A percentile compares a stretch with the other conserved stretches of the same genome.
phyloP scores from a whole-genome alignment of 345 rosid species.

The Citrus hindsii region DNA sequence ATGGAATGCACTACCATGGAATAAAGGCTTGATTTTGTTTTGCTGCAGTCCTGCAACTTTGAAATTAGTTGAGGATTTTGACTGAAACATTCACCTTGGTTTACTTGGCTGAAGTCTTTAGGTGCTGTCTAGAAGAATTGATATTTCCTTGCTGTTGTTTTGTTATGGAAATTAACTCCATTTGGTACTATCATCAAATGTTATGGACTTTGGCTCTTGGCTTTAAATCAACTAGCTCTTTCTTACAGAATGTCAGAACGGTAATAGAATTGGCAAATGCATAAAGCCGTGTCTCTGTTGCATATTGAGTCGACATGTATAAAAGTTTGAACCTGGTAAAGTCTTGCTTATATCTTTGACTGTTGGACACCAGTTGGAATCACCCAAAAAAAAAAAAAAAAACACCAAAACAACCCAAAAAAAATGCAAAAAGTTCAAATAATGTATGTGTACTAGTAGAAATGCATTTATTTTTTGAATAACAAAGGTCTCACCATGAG shows the following conservation, averaged over 20 bases:
- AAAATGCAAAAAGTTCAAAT: background rate
- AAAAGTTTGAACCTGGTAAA: background rate
- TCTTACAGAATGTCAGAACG: background rate
- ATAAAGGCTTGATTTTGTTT: background rate
- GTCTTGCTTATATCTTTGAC: background rate
- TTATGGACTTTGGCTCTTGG: background rate
- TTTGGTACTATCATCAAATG: background rate
- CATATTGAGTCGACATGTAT: background rate
- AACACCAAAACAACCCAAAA: no score
- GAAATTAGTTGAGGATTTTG: background rate
- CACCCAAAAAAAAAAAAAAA: background rate
- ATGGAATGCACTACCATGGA: background rate
- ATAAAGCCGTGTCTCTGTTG: background rate
- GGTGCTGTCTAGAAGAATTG: background rate
- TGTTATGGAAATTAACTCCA: no score
- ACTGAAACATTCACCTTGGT: background rate
- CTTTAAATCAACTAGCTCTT: background rate
- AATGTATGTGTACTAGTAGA: background rate
- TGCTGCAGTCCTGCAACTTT: background rate
- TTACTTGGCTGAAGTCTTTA: background rate
- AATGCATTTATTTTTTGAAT: background rate
- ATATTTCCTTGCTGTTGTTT: background rate
- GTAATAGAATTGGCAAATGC: background rate
- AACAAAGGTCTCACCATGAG: constrained; percentile 1
- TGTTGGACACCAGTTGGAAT: background rate